Base-by-base conservation (phyloP, 2,329 filamentous ascomycete genomes). In the Aspergillus udagawae region DNA sequence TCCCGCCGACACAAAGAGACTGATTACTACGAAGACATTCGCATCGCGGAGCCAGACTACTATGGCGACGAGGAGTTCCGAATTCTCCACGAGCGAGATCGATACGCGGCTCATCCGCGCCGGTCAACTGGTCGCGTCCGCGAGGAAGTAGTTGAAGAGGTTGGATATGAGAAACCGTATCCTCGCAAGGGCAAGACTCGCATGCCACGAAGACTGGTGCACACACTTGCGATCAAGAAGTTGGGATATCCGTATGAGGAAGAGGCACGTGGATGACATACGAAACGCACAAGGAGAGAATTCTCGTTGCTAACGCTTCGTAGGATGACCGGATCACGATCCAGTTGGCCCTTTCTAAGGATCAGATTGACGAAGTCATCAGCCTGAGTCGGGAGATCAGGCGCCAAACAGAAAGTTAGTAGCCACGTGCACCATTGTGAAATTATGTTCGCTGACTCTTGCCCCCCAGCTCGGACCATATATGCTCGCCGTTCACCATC, bases 331-430 rank as follows among this genome's bases (percentile, higher is more conserved):
- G 88, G 23, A 86, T 94, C 65, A 84, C 96, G 53, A 86, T 97
- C 35, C 86, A 89, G 65, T 88, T 90, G 69, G 92, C 93, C 9
- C 82, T 97, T 4, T 90, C 91, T 17, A 92, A 95, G 66, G 86
- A 93, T 20, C 91, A 96, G 66, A 97, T 97, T 61, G 92, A 97
- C 65, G 89, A 95, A 67, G 82, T 97, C 48, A 89, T 97, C 66
- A 88, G 86, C 67, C 80, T 92, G 51, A 95, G 91, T 73, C 89
- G 92, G 67, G 86, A 88, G 32, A 70, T 75, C 55, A 70, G 66
- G 57, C 68, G 67, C 44, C 65, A 67, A 48, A 60, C 65, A 14
- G 70, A 74, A 64, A 67, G 72, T 74, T 60, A 58, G 67, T 64
- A 54, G 58, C 52, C 57, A 58, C 54, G 51, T 61, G 52, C 56